Evolutionary conservation across 768 basidiomycete species (phyloP).

Genomic region (Lactarius evosmus): DNA sequence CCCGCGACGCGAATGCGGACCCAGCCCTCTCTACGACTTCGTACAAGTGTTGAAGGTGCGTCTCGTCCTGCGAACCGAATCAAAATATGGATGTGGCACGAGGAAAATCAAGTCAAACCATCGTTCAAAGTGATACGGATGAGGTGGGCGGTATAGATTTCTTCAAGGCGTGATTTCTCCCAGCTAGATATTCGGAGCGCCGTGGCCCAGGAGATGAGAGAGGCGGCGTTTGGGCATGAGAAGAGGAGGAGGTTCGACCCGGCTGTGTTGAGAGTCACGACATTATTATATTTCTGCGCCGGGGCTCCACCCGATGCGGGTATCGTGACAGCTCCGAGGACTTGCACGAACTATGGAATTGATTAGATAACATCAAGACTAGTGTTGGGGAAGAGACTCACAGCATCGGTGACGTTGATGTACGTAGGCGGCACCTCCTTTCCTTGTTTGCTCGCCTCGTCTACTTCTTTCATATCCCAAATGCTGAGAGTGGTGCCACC

Average conservation of each 20-base stretch:
- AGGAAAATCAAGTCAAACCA: constrained; percentile 33
- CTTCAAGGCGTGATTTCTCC: constrained; percentile 94
- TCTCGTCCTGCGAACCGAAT: constrained; percentile 39
- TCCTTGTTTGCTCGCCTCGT: constrained; percentile 76
- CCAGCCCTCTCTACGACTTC: constrained; percentile 87
- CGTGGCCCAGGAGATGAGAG: constrained; percentile 85
- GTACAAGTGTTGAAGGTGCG: constrained; percentile 59
- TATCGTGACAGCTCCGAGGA: constrained; percentile 68
- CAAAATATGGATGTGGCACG: constrained; percentile 4
- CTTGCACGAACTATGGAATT: constrained; percentile 63
- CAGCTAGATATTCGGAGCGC: constrained; percentile 87
- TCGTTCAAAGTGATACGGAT: constrained; percentile 70
- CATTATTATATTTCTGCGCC: constrained; percentile 61
- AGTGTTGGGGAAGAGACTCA: constrained; percentile 42
- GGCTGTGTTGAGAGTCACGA: constrained; percentile 90
- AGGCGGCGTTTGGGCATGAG: constrained; percentile 69
- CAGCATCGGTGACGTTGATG: constrained; percentile 85
- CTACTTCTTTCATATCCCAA: constrained; percentile 89
- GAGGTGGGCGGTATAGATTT: constrained; percentile 95
- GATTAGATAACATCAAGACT: constrained; percentile 22
- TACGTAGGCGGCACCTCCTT: constrained; percentile 84
- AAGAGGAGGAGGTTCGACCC: constrained; percentile 88
- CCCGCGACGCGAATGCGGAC: constrained; percentile 88
- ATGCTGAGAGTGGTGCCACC: constrained; percentile 86
- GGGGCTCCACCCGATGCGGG: constrained; percentile 51